Evolutionary conservation across 179 eudicot species (phyloP), one percentile per base, ranked within the genome.

Genomic region (Patellifolia procumbens): DNA sequence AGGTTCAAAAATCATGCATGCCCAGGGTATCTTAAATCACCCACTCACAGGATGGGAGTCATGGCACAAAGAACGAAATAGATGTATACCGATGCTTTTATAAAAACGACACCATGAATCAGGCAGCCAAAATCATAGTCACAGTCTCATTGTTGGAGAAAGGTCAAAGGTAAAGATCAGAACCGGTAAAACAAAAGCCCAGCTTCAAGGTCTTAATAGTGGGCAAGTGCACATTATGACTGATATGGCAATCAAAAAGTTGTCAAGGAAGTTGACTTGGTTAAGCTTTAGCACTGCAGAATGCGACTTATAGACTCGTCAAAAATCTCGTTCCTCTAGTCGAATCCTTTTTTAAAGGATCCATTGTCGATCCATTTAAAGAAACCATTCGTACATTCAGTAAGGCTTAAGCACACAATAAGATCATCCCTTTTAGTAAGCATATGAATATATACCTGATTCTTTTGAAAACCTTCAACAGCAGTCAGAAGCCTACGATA

Each of bases 401-500:
- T 3, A 8, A 52, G 17, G 32, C 15, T 26, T 42, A 37, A 31
- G 3, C 20, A 32, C n/a, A 71, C 39, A 61, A 56, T 7, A 20
- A 48, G 55, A 31, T 34, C 22, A 55, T n/a, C n/a, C n/a, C n/a
- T n/a, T n/a, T n/a, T 12, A n/a, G 43, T 2, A 8, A 78, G 45
- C 42, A 74, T 19, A 61, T 13, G 26, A 60, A 71, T 84, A n/a
- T n/a, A n/a, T n/a, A 86, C 89, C 89, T 86, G 87, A 68, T 82
- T 86, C 73, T 84, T 84, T 70, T 84, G 87, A 71, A 84, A 42
- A 69, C 73, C 85, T 80, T 86, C 87, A 0, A 86, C 87, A 29
- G 87, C 82, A 42, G 84, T 85, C 70, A 87, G 79, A 83, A 92
- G 87, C 85, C 97, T 86, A 71, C 91, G 84, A 76, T 92, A 92